phyloP scores from a whole-genome alignment of 345 rosid genomes.

The Brassica juncea region DNA sequence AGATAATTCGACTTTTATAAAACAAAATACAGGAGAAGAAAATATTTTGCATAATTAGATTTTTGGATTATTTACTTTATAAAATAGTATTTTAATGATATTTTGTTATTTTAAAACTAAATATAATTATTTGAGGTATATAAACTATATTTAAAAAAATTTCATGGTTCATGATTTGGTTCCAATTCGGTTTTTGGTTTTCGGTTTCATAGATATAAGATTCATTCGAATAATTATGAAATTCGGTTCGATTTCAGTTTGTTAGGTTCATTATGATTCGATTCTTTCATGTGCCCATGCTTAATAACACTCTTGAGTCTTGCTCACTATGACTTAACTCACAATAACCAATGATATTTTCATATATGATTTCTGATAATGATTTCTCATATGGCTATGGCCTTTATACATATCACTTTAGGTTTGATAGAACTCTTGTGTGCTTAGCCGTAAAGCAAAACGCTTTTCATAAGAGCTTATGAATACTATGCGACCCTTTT shows the following conservation, averaged over 20 bases:
- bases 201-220: too few relatives aligned
- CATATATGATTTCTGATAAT: neutral
- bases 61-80: neutral
- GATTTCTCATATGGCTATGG: neutral
- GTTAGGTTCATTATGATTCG: neutral
- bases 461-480: neutral
- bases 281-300: neutral
- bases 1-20: too few relatives aligned
- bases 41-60: neutral
- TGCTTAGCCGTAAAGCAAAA: constrained; percentile 2
- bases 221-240: neutral
- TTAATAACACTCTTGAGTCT: neutral
- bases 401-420: constrained; percentile 5
- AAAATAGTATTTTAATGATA: neutral
- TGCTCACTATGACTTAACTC: neutral
- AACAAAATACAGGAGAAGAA: too few relatives aligned
- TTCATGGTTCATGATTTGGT: too few relatives aligned
- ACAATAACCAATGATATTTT: neutral
- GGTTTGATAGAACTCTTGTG: constrained; percentile 11
- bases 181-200: too few relatives aligned
- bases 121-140: neutral
- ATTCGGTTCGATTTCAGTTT: neutral
- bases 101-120: neutral
- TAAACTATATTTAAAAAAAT: too few relatives aligned
- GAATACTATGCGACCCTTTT: constrained; percentile 18